Evolutionary conservation across 2,329 filamentous ascomycete genomes (phyloP).

Genomic region (Ophiostoma tasmaniense): DNA sequence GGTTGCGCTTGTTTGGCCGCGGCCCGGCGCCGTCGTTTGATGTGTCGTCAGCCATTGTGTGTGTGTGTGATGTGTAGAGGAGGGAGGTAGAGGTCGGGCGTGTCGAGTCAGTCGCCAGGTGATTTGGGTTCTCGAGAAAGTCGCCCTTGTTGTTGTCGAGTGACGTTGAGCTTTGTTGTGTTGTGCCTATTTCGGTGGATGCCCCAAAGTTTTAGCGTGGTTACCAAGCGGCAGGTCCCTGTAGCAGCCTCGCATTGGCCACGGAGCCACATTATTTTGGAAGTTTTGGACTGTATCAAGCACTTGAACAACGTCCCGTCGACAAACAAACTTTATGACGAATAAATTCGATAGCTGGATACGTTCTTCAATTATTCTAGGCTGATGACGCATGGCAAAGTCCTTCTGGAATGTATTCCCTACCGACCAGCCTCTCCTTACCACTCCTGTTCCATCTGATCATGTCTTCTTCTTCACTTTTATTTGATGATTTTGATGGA

Average conservation of each 20-base stretch:
- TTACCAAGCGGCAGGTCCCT: background rate
- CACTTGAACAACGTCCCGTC: background rate
- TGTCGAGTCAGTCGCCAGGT: background rate
- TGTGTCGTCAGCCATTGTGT: slow-evolving; percentile 17
- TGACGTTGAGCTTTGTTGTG: background rate
- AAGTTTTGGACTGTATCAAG: background rate
- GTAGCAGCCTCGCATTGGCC: background rate
- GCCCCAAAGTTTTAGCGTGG: background rate
- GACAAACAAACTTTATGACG: too few relatives aligned
- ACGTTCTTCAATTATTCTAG: background rate
- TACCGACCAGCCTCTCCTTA: background rate
- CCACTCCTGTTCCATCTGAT: background rate
- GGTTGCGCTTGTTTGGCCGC: slow-evolving; percentile 45
- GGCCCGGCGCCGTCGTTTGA: slow-evolving; percentile 27
- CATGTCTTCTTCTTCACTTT: too few relatives aligned
- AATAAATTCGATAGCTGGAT: too few relatives aligned
- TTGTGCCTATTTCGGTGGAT: background rate
- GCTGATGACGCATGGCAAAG: too few relatives aligned
- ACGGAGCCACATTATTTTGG: background rate
- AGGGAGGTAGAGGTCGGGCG: background rate
- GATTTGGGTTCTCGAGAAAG: background rate
- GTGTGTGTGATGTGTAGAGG: background rate
- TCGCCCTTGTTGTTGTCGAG: background rate
- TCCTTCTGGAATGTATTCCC: too few relatives aligned
- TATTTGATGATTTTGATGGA: too few relatives aligned